Evolutionary conservation across 208 protist species (phyloP).

Genomic region (Crithidia expoeki): DNA sequence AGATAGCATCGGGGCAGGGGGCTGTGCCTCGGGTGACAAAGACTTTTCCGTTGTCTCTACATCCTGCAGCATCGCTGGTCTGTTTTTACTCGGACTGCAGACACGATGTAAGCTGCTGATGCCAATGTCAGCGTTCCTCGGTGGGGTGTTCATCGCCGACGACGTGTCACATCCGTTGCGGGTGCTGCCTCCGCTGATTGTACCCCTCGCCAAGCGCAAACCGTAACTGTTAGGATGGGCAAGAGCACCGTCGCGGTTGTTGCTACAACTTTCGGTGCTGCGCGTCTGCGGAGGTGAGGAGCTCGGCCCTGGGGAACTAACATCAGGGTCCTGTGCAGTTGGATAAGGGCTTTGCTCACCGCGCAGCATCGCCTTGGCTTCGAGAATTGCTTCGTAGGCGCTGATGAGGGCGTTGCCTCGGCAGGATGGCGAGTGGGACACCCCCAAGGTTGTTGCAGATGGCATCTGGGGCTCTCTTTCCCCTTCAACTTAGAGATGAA

Average conservation of each 20-base stretch:
- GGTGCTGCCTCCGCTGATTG: slow-evolving; percentile 4
- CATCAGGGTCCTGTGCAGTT: background rate
- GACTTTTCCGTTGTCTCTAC: no score
- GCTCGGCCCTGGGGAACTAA: background rate
- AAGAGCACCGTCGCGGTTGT: background rate
- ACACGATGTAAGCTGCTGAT: no score
- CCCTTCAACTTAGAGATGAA: no score
- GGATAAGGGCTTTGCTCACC: slow-evolving; percentile 14
- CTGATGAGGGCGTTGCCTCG: slow-evolving; percentile 1
- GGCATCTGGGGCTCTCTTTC: background rate
- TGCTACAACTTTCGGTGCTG: slow-evolving; percentile 7
- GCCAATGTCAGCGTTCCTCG: no score
- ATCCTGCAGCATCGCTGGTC: no score
- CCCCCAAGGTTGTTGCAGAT: background rate
- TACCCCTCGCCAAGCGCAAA: background rate
- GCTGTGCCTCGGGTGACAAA: background rate
- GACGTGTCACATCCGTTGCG: slow-evolving; percentile 1
- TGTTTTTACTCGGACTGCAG: no score
- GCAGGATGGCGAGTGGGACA: background rate
- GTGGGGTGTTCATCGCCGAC: no score
- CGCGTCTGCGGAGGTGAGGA: background rate
- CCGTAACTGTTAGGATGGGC: background rate
- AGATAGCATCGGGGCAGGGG: background rate
- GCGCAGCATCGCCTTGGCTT: slow-evolving; percentile 19
- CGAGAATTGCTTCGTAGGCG: slow-evolving; percentile 12